Percentiles rank a stretch among this genome's conserved stretches.
Conservation (phyloP, 2,329 filamentous ascomycete species). For the Fusarium subglutinans region DNA sequence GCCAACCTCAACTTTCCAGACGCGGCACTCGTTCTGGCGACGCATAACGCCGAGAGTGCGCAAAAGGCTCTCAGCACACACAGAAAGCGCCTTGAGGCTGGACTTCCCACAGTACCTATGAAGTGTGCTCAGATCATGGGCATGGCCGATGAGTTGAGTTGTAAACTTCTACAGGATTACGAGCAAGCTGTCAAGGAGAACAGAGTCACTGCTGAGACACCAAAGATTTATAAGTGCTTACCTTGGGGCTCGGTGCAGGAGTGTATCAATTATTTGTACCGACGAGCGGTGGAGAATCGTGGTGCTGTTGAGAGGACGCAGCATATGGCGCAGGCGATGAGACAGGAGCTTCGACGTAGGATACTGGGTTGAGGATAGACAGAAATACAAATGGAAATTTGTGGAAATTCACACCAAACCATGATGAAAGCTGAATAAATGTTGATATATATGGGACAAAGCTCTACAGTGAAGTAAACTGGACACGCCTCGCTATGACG, state of each 20-base stretch:
- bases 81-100: conserved; percentile 48
- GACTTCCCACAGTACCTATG: conserved; percentile 46
- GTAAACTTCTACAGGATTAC: conserved; percentile 54
- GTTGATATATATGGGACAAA: neutral
- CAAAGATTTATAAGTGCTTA: conserved; percentile 49
- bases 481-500: neutral
- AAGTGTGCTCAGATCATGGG: conserved; percentile 65
- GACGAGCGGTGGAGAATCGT: conserved; percentile 52
- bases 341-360: conserved; percentile 42
- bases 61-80: conserved; percentile 56
- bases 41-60: conserved; percentile 58
- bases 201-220: conserved; percentile 28
- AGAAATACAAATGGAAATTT: no score
- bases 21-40: conserved; percentile 61
- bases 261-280: conserved; percentile 50
- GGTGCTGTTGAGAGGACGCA: conserved; percentile 48
- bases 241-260: conserved; percentile 53
- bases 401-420: fast-evolving
- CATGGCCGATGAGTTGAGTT: conserved; percentile 67
- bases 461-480: fast-evolving
- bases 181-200: conserved; percentile 27
- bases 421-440: fast-evolving
- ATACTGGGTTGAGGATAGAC: conserved; percentile 21
- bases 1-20: conserved; percentile 50
- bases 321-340: conserved; percentile 44